A percentile compares a stretch with the other conserved stretches of the same genome.
These are phyloP conservation scores for Sporothrix pseudoabietina DNA, from an alignment of 2,329 filamentous ascomycete species.

Conservation along the genomic window DNA sequence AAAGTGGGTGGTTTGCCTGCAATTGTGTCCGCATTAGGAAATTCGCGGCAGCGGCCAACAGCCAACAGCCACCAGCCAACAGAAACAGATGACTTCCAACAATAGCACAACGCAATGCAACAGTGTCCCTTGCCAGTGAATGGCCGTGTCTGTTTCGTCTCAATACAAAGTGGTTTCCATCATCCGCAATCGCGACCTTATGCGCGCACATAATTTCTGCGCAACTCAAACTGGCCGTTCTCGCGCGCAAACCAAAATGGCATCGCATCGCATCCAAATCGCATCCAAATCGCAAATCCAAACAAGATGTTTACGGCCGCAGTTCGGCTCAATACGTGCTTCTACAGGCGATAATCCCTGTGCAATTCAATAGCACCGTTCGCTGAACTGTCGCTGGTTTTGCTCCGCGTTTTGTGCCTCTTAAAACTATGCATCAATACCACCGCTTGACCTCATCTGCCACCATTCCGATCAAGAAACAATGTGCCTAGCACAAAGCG, in stretches of 20 bases:
- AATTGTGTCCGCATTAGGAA: slow-evolving; percentile 19
- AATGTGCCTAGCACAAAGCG: not conserved
- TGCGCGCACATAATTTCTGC: not conserved
- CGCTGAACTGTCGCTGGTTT: not conserved
- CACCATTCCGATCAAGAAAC: slow-evolving; percentile 7
- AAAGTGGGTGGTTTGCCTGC: not conserved
- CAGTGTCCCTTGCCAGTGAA: not conserved
- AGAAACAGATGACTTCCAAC: not conserved
- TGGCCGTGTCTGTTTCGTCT: too few species aligned
- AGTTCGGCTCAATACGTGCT: not conserved
- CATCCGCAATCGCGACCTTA: not conserved
- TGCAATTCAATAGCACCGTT: not conserved
- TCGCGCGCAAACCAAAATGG: not conserved
- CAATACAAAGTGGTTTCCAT: not conserved
- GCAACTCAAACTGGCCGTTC: not conserved
- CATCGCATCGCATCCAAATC: not conserved
- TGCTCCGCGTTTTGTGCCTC: not conserved
- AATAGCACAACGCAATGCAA: not conserved
- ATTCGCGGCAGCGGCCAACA: slow-evolving; percentile 17
- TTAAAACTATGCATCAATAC: not conserved
- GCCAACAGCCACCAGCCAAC: too few species aligned
- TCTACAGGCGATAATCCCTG: not conserved
- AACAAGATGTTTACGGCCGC: not conserved
- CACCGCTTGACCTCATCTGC: slow-evolving; percentile 6
- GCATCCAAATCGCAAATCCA: not conserved